Percentiles rank a stretch among this genome's conserved stretches.
Evolutionary conservation across 78 protist species (phyloP).

Genomic region (Dictyostelium capitatum): DNA sequence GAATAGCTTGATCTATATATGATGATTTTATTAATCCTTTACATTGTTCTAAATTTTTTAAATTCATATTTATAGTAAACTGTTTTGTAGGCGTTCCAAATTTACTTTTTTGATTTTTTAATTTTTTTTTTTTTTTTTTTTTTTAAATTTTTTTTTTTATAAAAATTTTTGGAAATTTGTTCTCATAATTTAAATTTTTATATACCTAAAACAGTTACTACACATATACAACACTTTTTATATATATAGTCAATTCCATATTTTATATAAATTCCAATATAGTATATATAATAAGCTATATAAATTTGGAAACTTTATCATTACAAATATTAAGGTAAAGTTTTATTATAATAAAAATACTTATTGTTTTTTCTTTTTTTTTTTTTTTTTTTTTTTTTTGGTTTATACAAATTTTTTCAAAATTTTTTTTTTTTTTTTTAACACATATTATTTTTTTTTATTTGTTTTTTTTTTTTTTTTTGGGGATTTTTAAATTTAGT

Average conservation of each 20-base stretch:
- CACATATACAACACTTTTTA: no score
- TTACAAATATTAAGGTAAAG: no score
- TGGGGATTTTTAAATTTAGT: no score
- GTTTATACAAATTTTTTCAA: no score
- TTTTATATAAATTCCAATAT: neutral
- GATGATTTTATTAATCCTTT: slow-evolving; percentile 66
- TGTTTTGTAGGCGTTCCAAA: neutral
- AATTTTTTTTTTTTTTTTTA: no score
- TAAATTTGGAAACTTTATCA: no score
- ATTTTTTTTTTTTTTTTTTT: neutral
- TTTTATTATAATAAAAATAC: no score
- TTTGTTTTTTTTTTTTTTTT: neutral
- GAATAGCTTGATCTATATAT: slow-evolving; percentile 85
- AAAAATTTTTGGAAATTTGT: no score
- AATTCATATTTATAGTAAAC: slow-evolving; percentile 77
- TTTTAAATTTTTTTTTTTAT: neutral
- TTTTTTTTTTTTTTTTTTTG: neutral
- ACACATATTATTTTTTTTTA: neutral
- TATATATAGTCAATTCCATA: no score
- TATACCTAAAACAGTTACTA: no score
- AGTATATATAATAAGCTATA: neutral
- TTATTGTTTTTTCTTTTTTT: neutral
- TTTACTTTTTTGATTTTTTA: neutral
- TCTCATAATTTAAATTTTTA: no score
- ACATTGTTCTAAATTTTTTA: slow-evolving; percentile 58